These are phyloP conservation scores for Xanthoceras sorbifolium DNA, from an alignment of 345 rosid species.

Conservation along the genomic window DNA sequence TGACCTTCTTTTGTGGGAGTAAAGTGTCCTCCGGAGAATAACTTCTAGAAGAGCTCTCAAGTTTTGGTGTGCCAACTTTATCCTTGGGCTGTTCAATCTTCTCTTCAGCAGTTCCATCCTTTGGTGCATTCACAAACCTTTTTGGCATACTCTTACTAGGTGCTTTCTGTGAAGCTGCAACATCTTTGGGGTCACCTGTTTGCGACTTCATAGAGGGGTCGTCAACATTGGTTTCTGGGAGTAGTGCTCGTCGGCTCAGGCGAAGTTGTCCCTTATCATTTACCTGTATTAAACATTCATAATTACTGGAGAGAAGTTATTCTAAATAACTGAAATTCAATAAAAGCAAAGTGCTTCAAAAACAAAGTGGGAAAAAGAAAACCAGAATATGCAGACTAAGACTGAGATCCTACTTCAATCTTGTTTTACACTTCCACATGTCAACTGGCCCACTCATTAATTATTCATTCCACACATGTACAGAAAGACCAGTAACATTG, in stretches of 20 bases:
- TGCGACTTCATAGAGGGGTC: conserved; percentile 45
- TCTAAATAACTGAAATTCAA: background rate
- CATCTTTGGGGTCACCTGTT: conserved; percentile 31
- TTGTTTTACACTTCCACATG: background rate
- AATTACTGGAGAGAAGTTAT: conserved; percentile 9
- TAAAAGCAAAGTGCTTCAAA: background rate
- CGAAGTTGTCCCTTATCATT: conserved; percentile 96
- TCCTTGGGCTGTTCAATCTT: too few species aligned
- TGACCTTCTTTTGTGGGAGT: conserved; percentile 60
- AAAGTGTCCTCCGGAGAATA: conserved; percentile 37
- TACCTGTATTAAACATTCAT: conserved; percentile 54
- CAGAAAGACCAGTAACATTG: background rate
- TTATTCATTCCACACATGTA: background rate
- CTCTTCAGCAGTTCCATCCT: too few species aligned
- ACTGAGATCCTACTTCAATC: background rate
- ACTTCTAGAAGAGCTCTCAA: conserved; percentile 38
- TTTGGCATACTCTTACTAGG: conserved; percentile 37
- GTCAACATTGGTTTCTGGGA: conserved; percentile 61
- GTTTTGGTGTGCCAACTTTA: conserved; percentile 28
- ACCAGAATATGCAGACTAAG: background rate
- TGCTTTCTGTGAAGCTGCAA: conserved; percentile 28
- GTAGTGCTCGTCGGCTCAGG: conserved; percentile 81
- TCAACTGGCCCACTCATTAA: background rate
- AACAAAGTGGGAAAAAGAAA: background rate
- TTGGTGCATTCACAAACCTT: conserved; percentile 43